Conservation (phyloP, 2,329 filamentous ascomycete species). For the Cladosporium sp. region DNA sequence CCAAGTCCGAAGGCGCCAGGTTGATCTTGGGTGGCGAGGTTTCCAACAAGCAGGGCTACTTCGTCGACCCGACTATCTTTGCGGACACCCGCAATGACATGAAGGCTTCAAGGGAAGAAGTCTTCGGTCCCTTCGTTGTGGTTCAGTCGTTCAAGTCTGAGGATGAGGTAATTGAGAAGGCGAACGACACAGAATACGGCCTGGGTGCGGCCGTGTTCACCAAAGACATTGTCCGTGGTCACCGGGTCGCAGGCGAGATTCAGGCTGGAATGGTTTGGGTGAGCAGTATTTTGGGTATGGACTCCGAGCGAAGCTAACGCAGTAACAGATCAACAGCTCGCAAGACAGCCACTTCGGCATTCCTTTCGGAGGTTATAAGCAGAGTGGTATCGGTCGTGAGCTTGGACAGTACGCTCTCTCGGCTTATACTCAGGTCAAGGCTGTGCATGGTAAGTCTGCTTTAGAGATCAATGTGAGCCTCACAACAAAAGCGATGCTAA, state of each 20-base stretch:
- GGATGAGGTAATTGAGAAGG: conserved; percentile 28
- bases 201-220: conserved; percentile 42
- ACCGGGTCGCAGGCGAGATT: conserved; percentile 39
- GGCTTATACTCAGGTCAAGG: conserved; percentile 19
- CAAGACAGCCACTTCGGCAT: conserved; percentile 40
- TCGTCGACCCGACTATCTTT: conserved; percentile 59
- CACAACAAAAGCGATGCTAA: conserved; percentile 40
- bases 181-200: conserved; percentile 47
- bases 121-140: conserved; percentile 61
- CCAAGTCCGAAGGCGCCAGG: conserved; percentile 45
- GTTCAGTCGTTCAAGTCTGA: conserved; percentile 51
- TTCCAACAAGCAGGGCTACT: conserved; percentile 54
- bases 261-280: conserved; percentile 44
- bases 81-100: conserved; percentile 54
- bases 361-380: conserved; percentile 57
- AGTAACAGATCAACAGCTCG: conserved; percentile 36
- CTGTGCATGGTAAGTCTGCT: conserved; percentile 49
- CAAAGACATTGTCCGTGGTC: conserved; percentile 36
- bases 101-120: conserved; percentile 57
- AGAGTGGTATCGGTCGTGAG: conserved; percentile 53
- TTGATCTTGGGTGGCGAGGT: conserved; percentile 24
- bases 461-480: conserved; percentile 54
- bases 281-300: conserved; percentile 39
- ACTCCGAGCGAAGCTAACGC: conserved; percentile 22
- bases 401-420: conserved; percentile 22